A percentile compares a stretch with the other conserved stretches of the same genome.
Conservation (phyloP, 257 asterid species). For the Prunella vulgaris region DNA sequence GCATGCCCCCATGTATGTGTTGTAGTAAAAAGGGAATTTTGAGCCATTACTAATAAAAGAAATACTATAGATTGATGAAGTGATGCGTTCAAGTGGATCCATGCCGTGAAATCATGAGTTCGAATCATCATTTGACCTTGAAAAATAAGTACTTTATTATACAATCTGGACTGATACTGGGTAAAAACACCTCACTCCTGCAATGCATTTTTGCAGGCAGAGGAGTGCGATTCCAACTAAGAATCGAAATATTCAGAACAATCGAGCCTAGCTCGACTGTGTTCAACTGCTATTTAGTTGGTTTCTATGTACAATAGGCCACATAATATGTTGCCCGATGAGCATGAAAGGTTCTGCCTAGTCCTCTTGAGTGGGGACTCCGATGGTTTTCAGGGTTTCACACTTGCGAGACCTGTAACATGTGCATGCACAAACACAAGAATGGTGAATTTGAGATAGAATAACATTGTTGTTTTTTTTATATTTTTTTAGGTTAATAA, state of each 20-base stretch:
- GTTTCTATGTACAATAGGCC: background rate
- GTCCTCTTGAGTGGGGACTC: constrained; percentile 15
- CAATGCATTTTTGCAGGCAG: background rate
- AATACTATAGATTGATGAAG: background rate
- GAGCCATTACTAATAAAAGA: background rate
- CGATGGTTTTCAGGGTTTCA: constrained; percentile 23
- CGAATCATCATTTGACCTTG: no score
- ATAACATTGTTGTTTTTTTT: no score
- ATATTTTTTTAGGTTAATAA: no score
- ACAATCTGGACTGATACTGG: background rate
- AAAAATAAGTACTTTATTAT: no score
- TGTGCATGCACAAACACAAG: background rate
- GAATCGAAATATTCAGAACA: background rate
- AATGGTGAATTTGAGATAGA: background rate
- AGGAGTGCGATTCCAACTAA: background rate
- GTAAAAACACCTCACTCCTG: background rate
- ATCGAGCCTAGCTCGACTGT: background rate
- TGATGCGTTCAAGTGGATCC: no score
- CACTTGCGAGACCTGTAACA: constrained; percentile 22
- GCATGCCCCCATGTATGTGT: no score
- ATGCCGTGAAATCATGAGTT: no score
- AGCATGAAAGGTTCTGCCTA: background rate
- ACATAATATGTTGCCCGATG: background rate
- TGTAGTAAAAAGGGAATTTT: background rate
- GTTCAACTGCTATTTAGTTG: background rate